These are phyloP conservation scores for Fusarium sambucinum DNA, from an alignment of 2,329 filamentous ascomycete species.

Conservation along the genomic window DNA sequence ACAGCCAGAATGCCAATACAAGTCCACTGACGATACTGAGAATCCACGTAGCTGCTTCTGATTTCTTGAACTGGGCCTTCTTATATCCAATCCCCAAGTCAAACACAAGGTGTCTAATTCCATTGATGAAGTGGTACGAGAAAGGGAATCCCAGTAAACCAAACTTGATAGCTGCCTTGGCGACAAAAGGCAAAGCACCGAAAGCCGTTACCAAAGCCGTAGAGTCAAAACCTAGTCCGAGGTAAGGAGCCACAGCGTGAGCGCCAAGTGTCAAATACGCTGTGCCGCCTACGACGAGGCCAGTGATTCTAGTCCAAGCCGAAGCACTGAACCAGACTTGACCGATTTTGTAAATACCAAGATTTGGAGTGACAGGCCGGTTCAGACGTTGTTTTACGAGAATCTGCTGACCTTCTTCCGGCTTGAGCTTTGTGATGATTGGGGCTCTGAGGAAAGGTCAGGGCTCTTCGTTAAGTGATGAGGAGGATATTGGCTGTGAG, in stretches of 20 bases:
- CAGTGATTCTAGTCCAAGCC: constrained; percentile 33
- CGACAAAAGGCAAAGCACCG: constrained; percentile 12
- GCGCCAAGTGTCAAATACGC: constrained; percentile 17
- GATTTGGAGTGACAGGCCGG: constrained; percentile 23
- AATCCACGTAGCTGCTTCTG: constrained; percentile 24
- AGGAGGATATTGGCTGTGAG: not conserved
- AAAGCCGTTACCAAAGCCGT: constrained; percentile 9
- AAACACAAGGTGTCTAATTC: constrained; percentile 29
- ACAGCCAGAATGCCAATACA: constrained; percentile 17
- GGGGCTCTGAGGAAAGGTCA: not conserved
- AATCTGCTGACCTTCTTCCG: constrained; percentile 12
- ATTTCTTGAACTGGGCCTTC: constrained; percentile 24
- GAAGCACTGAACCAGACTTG: constrained; percentile 35
- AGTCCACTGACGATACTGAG: not conserved
- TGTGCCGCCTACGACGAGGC: constrained; percentile 16
- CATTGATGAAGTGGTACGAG: constrained; percentile 30
- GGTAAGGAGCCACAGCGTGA: constrained; percentile 14
- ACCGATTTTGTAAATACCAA: constrained; percentile 22
- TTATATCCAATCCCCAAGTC: constrained; percentile 31
- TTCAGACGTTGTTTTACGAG: constrained; percentile 24
- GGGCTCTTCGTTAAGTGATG: not conserved
- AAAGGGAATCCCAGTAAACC: constrained; percentile 27
- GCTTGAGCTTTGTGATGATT: not conserved
- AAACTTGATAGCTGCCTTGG: constrained; percentile 20
- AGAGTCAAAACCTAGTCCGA: constrained; percentile 20